Evolutionary conservation across 371 early-diverging fungal species (phyloP).

Genomic region (Circinella minor): DNA sequence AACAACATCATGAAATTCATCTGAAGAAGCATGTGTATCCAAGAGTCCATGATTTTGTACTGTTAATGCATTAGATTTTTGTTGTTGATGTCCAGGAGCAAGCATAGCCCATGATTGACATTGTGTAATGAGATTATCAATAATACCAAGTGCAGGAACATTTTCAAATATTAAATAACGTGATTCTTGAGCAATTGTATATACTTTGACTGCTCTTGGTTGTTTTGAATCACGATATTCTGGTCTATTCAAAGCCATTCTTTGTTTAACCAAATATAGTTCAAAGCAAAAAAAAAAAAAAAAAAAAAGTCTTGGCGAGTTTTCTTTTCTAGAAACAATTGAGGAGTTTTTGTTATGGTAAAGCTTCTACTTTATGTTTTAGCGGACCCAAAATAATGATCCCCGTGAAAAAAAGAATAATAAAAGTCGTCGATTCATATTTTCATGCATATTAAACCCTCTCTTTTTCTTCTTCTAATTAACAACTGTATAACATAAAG

Average conservation of each 20-base stretch:
- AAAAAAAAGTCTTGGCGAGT: constrained; percentile 11
- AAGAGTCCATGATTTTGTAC: constrained; percentile 21
- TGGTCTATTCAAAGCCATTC: constrained; percentile 29
- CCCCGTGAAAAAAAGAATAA: no score
- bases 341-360: not conserved
- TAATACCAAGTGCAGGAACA: constrained; percentile 43
- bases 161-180: constrained; percentile 55
- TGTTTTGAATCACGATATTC: constrained; percentile 40
- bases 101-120: constrained; percentile 20
- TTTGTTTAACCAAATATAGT: no score
- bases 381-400: no score
- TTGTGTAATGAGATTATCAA: constrained; percentile 35
- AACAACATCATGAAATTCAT: constrained; percentile 40
- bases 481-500: no score
- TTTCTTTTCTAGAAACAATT: not conserved
- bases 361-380: no score
- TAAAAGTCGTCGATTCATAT: no score
- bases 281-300: no score
- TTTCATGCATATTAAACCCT: no score
- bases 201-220: constrained; percentile 52
- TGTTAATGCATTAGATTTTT: no score
- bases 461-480: not conserved
- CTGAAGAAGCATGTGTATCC: constrained; percentile 36
- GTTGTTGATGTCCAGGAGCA: constrained; percentile 36
- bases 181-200: constrained; percentile 59